phyloP scores from a whole-genome alignment of 2,329 filamentous ascomycete species.

The Penicillium carneum region DNA sequence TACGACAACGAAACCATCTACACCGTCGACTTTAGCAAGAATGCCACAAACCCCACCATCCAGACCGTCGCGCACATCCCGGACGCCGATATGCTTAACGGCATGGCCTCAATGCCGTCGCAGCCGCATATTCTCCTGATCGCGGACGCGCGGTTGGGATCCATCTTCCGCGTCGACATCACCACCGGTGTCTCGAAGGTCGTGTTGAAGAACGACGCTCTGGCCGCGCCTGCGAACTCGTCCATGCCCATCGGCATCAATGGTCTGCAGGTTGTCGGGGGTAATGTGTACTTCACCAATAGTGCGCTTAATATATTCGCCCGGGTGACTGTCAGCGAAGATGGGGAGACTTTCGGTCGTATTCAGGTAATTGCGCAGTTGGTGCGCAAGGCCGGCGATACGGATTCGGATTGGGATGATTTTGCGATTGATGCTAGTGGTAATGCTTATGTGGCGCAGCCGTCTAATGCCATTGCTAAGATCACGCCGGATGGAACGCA shows the following conservation, averaged over 20 bases:
- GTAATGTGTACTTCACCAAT: constrained; percentile 27
- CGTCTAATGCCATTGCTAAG: constrained; percentile 14
- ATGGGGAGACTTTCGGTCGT: constrained; percentile 5
- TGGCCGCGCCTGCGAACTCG: constrained; percentile 14
- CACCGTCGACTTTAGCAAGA: constrained; percentile 26
- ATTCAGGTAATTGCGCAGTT: constrained; percentile 20
- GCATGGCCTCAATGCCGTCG: constrained; percentile 26
- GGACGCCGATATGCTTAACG: constrained; percentile 30
- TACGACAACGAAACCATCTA: constrained; percentile 28
- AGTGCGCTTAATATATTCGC: constrained; percentile 20
- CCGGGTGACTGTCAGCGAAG: constrained; percentile 11
- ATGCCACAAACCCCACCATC: neutral
- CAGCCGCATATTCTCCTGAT: constrained; percentile 25
- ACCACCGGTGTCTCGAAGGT: constrained; percentile 17
- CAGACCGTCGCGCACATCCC: constrained; percentile 21
- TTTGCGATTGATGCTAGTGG: constrained; percentile 25
- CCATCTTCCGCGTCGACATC: constrained; percentile 28
- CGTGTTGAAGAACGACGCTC: constrained; percentile 15
- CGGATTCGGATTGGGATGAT: constrained; percentile 25
- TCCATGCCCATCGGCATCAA: constrained; percentile 30
- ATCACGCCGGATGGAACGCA: constrained; percentile 18
- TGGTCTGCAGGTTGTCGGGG: constrained; percentile 24
- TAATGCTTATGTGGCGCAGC: constrained; percentile 25
- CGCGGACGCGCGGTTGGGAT: constrained; percentile 28
- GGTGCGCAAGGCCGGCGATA: neutral